Evolutionary conservation across 2,329 filamentous ascomycete genomes (phyloP).

Genomic region (Nothophaeocryptopus gaeumannii): DNA sequence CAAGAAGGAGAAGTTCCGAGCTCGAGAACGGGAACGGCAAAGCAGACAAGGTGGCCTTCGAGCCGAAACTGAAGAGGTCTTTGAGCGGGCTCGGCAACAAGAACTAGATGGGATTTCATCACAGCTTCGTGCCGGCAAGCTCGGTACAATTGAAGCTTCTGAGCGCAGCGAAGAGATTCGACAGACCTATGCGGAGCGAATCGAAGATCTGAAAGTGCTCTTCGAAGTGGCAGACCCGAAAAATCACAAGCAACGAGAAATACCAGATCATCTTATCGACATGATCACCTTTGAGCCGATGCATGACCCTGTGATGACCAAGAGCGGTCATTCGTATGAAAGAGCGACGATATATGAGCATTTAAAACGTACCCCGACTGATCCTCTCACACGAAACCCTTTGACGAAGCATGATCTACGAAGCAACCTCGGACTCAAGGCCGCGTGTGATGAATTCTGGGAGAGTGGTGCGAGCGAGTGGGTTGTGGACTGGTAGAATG

Average conservation of each 20-base stretch:
- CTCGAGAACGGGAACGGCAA: slow-evolving; percentile 61
- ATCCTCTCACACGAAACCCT: slow-evolving; percentile 74
- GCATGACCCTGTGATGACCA: slow-evolving; percentile 57
- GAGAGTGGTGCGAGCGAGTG: slow-evolving; percentile 87
- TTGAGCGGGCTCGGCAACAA: slow-evolving; percentile 50
- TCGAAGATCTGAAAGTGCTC: slow-evolving; percentile 44
- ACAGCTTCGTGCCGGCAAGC: slow-evolving; percentile 34
- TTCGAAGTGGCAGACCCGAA: slow-evolving; percentile 49
- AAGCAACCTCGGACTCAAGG: slow-evolving; percentile 76
- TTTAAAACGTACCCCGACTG: slow-evolving; percentile 68
- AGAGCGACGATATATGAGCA: slow-evolving; percentile 82
- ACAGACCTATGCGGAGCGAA: slow-evolving; percentile 40
- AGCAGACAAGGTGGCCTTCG: slow-evolving; percentile 59
- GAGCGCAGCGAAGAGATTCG: slow-evolving; percentile 50
- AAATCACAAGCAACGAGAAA: slow-evolving; percentile 50
- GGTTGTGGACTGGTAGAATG: slow-evolving; percentile 38
- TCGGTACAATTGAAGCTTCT: slow-evolving; percentile 44
- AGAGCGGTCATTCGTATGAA: slow-evolving; percentile 88
- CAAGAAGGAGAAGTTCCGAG: slow-evolving; percentile 84
- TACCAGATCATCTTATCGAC: slow-evolving; percentile 75
- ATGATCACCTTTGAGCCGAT: slow-evolving; percentile 47
- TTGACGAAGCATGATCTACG: slow-evolving; percentile 67
- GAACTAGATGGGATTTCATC: slow-evolving; percentile 37
- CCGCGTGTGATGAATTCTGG: slow-evolving; percentile 82
- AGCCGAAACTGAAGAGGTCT: slow-evolving; percentile 54